Evolutionary conservation across 495 filamentous ascomycete species (phyloP), one percentile per base, ranked within the genome.

Genomic region (Neurospora pannonica): DNA sequence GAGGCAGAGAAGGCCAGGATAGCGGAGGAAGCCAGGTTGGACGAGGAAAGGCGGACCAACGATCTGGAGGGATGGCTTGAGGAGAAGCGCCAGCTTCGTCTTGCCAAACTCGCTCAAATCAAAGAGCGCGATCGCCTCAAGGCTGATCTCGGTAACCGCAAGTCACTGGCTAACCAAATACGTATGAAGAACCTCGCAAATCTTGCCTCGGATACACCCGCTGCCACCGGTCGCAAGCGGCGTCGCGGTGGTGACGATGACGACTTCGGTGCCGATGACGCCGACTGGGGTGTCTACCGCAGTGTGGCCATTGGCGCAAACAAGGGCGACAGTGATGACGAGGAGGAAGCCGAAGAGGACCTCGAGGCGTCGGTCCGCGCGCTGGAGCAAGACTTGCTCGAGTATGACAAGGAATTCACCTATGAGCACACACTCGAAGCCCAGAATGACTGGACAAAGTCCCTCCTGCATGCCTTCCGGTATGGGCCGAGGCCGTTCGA

Each of bases 181-280:
- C 93, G 96, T 38, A 99, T 99, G 96, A 98, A 98, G 83, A 94
- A 89, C 19, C 91, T 99, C n/a, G 97, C 96, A 48, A 97, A 97
- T 77, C 91, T 99, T 2, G 96, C 96, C 19, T 94, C 95, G 0
- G 96, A 99, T 82, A 90, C 90, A 24, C 95, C 95, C 0, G 82
- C 85, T 8, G 84, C 83, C 54, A 75, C 71, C 6, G 90, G 89
- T 73, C 94, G 94, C 81, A 95, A 95, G 79, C 89, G 95, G 43
- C 88, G 96, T 34, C 88, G 93, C 13, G 92, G 91, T 21, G 85
- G 83, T 31, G 84, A 92, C 77, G 96, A 99, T 77, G 96, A 99
- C 79, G 93, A 92, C 74, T 99, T 99, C 79, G 96, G 96, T 73
- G 95, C 95, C 40, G 96, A 99, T 79, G 96, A 99, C 77, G 94